Conservation (phyloP, 1,139 yeast genomes). For the Debaryomyces coudertii region DNA sequence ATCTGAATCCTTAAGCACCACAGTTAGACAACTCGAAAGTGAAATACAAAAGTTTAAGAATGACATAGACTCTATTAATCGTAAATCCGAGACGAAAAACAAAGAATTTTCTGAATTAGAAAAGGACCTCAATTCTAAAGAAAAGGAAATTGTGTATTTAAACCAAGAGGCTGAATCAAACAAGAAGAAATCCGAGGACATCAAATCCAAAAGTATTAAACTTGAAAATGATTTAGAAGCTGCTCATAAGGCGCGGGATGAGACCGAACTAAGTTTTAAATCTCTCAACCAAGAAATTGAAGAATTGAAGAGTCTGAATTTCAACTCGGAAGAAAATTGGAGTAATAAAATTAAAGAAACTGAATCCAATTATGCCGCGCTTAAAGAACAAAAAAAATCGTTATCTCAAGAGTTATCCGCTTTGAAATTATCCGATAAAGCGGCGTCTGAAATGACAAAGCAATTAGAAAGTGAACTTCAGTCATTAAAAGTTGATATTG, state of each 20-base stretch:
- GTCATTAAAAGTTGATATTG: slow-evolving; percentile 1
- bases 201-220: slow-evolving; percentile 7
- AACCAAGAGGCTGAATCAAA: slow-evolving; percentile 15
- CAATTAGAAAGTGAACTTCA: slow-evolving; percentile 7
- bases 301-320: not conserved
- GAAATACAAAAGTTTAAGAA: slow-evolving; percentile 8
- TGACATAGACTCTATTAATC: slow-evolving; percentile 1
- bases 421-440: slow-evolving; percentile 6
- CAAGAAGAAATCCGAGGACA: slow-evolving; percentile 11
- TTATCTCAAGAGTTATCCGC: slow-evolving; percentile 8
- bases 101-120: not conserved
- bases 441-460: slow-evolving; percentile 7
- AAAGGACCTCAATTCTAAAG: slow-evolving; percentile 1
- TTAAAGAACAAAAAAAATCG: slow-evolving; percentile 8
- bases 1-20: not conserved
- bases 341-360: slow-evolving; percentile 1
- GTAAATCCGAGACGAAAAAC: not conserved
- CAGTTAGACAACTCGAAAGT: not conserved
- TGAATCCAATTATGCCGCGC: slow-evolving; percentile 6
- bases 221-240: slow-evolving; percentile 5
- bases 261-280: slow-evolving; percentile 5
- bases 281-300: slow-evolving; percentile 7
- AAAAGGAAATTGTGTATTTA: slow-evolving; percentile 6
- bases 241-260: slow-evolving; percentile 4
- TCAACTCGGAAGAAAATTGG: slow-evolving; percentile 7